Conservation (phyloP, 1,139 yeast species). For the Cylindricascospora bacillispora region DNA sequence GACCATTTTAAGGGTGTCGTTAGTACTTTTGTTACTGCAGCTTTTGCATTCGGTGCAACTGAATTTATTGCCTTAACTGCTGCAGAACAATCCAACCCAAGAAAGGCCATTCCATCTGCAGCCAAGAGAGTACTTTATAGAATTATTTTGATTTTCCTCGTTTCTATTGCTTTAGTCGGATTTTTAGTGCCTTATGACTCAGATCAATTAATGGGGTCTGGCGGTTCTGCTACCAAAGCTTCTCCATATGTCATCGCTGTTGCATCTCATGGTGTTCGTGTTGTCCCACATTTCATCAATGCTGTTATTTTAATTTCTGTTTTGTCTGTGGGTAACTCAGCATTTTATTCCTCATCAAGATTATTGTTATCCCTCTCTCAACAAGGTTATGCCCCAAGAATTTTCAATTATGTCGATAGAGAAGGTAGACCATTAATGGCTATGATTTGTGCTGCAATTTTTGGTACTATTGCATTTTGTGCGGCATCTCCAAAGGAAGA, state of each 20-base stretch:
- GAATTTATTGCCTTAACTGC: slow-evolving; percentile 82
- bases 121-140: slow-evolving; percentile 70
- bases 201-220: slow-evolving; percentile 36
- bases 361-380: slow-evolving; percentile 46
- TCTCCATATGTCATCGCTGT: slow-evolving; percentile 74
- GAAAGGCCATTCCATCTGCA: slow-evolving; percentile 58
- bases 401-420: slow-evolving; percentile 45
- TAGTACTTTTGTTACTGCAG: slow-evolving; percentile 71
- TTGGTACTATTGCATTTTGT: slow-evolving; percentile 44
- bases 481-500: slow-evolving; percentile 41
- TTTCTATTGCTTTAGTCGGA: slow-evolving; percentile 50
- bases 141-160: slow-evolving; percentile 48
- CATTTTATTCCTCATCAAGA: slow-evolving; percentile 46
- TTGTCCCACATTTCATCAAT: slow-evolving; percentile 35
- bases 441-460: slow-evolving; percentile 32
- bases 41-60: slow-evolving; percentile 78
- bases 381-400: slow-evolving; percentile 43
- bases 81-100: slow-evolving; percentile 76
- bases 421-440: slow-evolving; percentile 48
- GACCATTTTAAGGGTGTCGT: slow-evolving; percentile 63
- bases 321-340: slow-evolving; percentile 39
- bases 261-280: slow-evolving; percentile 51
- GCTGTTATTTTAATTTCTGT: slow-evolving; percentile 39
- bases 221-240: slow-evolving; percentile 35
- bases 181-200: slow-evolving; percentile 52